Evolutionary conservation across 768 basidiomycete genomes (phyloP).

Genomic region (Amanita polypyramis): DNA sequence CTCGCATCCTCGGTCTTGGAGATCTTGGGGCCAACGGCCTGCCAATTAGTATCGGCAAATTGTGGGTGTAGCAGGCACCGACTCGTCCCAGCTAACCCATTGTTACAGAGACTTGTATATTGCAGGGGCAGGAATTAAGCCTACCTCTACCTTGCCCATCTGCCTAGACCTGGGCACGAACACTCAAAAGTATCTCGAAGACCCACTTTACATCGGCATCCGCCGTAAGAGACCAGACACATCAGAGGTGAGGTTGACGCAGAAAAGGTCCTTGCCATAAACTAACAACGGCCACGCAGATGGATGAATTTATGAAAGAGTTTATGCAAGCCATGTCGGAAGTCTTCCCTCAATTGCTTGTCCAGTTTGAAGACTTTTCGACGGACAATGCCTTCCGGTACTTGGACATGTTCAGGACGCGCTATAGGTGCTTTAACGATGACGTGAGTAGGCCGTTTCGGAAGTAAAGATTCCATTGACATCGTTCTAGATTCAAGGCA

Average conservation of each 20-base stretch:
- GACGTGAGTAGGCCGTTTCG: conserved; percentile 37
- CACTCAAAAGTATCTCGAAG: conserved; percentile 51
- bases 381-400: conserved; percentile 73
- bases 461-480: conserved; percentile 3
- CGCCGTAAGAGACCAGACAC: conserved; percentile 39
- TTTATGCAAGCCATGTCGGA: conserved; percentile 62
- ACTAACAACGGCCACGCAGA: conserved; percentile 23
- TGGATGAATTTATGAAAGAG: conserved; percentile 66
- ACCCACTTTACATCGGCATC: conserved; percentile 70
- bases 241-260: conserved; percentile 25
- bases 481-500: conserved; percentile 49
- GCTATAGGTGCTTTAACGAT: conserved; percentile 60
- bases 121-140: conserved; percentile 57
- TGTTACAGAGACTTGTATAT: conserved; percentile 49
- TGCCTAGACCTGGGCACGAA: conserved; percentile 73
- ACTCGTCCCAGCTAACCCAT: background rate
- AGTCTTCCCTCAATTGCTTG: conserved; percentile 54
- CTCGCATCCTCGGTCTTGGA: conserved; percentile 63
- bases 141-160: conserved; percentile 48
- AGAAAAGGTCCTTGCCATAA: no score
- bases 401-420: conserved; percentile 48
- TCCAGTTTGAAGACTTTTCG: conserved; percentile 75
- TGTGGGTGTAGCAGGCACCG: conserved; percentile 27
- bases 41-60: conserved; percentile 64
- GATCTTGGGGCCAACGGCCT: conserved; percentile 38